Evolutionary conservation across 73 alveolate species (phyloP).

Genomic region (Symbiodinium pilosum): DNA sequence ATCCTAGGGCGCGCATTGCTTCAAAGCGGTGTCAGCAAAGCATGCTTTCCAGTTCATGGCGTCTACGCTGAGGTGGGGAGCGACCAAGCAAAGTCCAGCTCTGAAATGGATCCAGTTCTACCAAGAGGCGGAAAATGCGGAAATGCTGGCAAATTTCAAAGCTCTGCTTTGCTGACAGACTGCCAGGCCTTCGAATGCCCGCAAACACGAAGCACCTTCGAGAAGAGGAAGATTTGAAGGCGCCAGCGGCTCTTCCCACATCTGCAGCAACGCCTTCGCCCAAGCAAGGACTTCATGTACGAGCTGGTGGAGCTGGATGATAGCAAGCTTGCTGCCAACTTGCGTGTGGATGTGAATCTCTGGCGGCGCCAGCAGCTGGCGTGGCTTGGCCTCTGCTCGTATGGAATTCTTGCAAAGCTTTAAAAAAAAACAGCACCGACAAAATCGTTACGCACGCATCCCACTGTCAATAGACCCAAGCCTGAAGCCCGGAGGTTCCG

Average conservation of each 20-base stretch:
- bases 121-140: conserved; percentile 17
- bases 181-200: conserved; percentile 19
- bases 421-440: no score
- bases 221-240: conserved; percentile 63
- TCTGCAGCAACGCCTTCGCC: neutral
- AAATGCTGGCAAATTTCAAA: neutral
- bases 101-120: conserved; percentile 30
- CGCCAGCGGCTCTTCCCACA: no score
- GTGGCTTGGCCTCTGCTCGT: no score
- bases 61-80: neutral
- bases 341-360: conserved; percentile 63
- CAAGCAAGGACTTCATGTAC: conserved; percentile 19
- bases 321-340: conserved; percentile 30
- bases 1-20: no score
- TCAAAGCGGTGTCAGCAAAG: no score
- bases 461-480: no score
- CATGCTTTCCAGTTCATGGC: no score
- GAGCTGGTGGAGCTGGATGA: conserved; percentile 72
- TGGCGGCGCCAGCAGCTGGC: conserved; percentile 73
- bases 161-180: no score
- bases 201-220: neutral
- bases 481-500: no score
- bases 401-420: no score
- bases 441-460: no score
- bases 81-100: neutral